Evolutionary conservation across 345 rosid genomes (phyloP), one percentile per base, ranked within the genome.

Genomic region (Euphorbia pulcherrima): DNA sequence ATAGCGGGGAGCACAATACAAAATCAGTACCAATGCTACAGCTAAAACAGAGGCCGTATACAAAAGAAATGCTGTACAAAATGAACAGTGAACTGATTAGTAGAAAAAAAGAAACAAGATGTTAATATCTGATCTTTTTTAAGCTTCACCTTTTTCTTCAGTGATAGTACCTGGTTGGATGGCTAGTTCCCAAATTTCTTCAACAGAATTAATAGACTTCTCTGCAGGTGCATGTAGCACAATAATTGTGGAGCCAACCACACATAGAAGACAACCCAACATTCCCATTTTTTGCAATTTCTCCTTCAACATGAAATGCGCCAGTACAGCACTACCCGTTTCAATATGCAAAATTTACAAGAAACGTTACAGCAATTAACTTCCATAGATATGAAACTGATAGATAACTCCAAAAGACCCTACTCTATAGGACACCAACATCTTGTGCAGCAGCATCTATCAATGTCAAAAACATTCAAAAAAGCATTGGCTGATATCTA

Each of bases 151-250:
- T 21, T 60, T 29, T 35, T 20, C 28, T 35, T 30, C 4, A 27
- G 64, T 60, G 68, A 50, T 56, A 46, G 17, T 65, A 89, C 96
- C 96, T 64, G 96, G 92, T 61, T 89, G 90, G 24, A 72, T 87
- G 13, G 96, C 96, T 62, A 89, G 60, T 61, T 69, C 85, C 96
- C 96, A 89, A 6, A 89, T 83, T 78, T 89, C 81, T 60, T 82
- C 79, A 12, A 87, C 86, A 1, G 96, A 89, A 57, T 26, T 64
- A 54, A 87, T 75, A 18, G 79, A 66, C 7, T 74, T 79, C 70
- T 89, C 92, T 33, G 48, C 72, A 0, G 96, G 96, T 11, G 92
- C 88, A 79, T 89, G 92, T 41, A 89, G 83, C 67, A 89, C 96
- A 62, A 89, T 89, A 53, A 87, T 23, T 14, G 83, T 80, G 28